phyloP scores from a whole-genome alignment of 2,329 filamentous ascomycete genomes.

The Cercospora janseana region DNA sequence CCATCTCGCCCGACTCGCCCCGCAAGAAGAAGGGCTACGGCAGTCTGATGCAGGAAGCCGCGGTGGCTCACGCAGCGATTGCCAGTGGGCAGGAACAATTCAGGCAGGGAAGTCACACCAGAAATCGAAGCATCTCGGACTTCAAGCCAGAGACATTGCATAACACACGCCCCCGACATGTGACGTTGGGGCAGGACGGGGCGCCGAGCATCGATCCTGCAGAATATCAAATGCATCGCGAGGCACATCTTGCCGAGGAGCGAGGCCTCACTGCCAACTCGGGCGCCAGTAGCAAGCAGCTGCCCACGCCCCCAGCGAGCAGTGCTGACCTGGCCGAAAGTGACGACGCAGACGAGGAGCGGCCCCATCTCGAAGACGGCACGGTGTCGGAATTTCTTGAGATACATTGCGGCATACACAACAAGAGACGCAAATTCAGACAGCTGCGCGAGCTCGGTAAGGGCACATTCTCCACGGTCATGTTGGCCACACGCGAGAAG shows the following conservation, averaged over 20 bases:
- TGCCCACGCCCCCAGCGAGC: slow-evolving; percentile 78
- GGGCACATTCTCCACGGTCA: slow-evolving; percentile 92
- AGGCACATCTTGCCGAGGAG: slow-evolving; percentile 75
- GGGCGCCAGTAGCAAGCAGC: slow-evolving; percentile 29
- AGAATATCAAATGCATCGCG: slow-evolving; percentile 63
- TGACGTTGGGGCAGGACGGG: slow-evolving; percentile 63
- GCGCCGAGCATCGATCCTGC: slow-evolving; percentile 51
- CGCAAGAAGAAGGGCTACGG: slow-evolving; percentile 51
- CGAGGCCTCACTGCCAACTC: slow-evolving; percentile 62
- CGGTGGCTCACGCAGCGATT: slow-evolving; percentile 29
- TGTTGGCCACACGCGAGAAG: slow-evolving; percentile 80
- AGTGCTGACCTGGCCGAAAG: slow-evolving; percentile 59
- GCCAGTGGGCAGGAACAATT: slow-evolving; percentile 28
- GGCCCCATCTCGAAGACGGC: slow-evolving; percentile 39
- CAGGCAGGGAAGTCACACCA: slow-evolving; percentile 44
- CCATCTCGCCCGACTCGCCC: slow-evolving; percentile 34
- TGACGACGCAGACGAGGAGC: slow-evolving; percentile 50
- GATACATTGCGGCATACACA: slow-evolving; percentile 58
- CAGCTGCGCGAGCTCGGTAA: slow-evolving; percentile 79
- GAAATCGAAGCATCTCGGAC: slow-evolving; percentile 85
- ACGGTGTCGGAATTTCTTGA: slow-evolving; percentile 44
- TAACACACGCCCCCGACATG: slow-evolving; percentile 65
- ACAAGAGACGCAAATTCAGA: slow-evolving; percentile 75
- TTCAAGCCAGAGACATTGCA: slow-evolving; percentile 73
- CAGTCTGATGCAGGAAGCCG: slow-evolving; percentile 44